phyloP scores from a whole-genome alignment of 1,284 basidiomycete genomes.

The Irpex sp. region DNA sequence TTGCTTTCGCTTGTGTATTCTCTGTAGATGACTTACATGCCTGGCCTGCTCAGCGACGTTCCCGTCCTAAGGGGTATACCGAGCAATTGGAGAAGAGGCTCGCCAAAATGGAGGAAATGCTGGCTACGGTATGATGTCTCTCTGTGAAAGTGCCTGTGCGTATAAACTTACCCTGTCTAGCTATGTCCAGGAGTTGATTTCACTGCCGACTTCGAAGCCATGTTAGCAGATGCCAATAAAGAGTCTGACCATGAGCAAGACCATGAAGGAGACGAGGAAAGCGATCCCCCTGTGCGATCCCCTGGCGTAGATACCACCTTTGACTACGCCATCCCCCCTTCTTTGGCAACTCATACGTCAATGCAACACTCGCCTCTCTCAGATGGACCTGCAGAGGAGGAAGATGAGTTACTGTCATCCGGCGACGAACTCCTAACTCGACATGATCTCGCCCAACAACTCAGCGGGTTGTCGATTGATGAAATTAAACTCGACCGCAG shows the following conservation, averaged over 20 bases:
- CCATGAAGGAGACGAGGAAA: not conserved
- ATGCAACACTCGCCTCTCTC: not conserved
- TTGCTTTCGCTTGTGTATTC: not conserved
- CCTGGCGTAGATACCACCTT: not conserved
- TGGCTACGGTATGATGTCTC: slow-evolving; percentile 45
- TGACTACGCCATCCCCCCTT: not conserved
- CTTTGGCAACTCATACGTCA: not conserved
- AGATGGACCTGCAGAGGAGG: not conserved
- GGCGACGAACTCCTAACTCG: not conserved
- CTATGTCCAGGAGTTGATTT: slow-evolving; percentile 36
- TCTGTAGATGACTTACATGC: not conserved
- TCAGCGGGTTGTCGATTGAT: not conserved
- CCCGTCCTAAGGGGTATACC: not conserved
- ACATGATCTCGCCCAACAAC: not conserved
- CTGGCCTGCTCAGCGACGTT: not conserved
- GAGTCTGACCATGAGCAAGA: not conserved
- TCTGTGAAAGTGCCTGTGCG: too few relatives aligned
- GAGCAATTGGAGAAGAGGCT: slow-evolving; percentile 58
- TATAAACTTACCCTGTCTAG: slow-evolving; percentile 22
- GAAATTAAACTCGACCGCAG: not conserved
- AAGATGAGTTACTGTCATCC: not conserved
- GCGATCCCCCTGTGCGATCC: not conserved
- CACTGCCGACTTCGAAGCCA: not conserved
- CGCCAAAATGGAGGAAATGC: slow-evolving; percentile 65
- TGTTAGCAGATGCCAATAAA: not conserved